Base-by-base conservation (phyloP, 2,329 filamentous ascomycete genomes). In the Juglanconis juglandina region DNA sequence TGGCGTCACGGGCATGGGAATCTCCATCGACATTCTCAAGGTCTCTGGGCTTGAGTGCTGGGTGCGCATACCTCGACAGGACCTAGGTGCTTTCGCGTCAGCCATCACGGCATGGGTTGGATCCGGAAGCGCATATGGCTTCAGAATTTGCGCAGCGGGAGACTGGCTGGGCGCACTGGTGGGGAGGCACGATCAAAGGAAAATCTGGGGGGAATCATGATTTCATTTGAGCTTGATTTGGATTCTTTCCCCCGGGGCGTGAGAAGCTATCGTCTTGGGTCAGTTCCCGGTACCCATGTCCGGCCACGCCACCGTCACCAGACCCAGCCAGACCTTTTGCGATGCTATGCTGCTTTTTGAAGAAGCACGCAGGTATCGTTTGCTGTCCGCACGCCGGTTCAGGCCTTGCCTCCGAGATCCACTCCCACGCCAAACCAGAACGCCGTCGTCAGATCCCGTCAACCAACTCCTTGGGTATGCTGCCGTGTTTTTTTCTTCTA, bases 21-120 rank as follows among this genome's bases (percentile, higher is more conserved):
- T 93, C 3, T 76, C 87, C 1, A 70, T 92, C 59, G 91, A 94
- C 68, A 84, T 93, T 24, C 79, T 94, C 39, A 85, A 87, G 66
- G 76, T 87, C 0, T 74, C 83, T 3, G 79, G 75, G 1, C 67
- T 69, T 5, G 77, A 85, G 52, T 83, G 83, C 58, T 91, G 88
- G 87, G 71, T 92, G 53, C 79, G 89, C 17, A 71, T 91, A 8
- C 87, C 88, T 5, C 75, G 80, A 5, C 79, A 81, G 59, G 87
- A 91, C 66, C 73, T 87, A 7, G 77, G 75, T 1, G 78, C 81
- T 0, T 83, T 92, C 58, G 77, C 86, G 0, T 87, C 85, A 0
- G 88, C 87, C 3, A 74, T 90, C 13, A 85, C 87, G 3, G 86
- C 87, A 1, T 92, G 87, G 83, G 75, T 79, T 53, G 84, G 85